A percentile compares a stretch with the other conserved stretches of the same genome.
Evolutionary conservation across 768 basidiomycete genomes (phyloP).

Genomic region (Hortiboletus campestris): DNA sequence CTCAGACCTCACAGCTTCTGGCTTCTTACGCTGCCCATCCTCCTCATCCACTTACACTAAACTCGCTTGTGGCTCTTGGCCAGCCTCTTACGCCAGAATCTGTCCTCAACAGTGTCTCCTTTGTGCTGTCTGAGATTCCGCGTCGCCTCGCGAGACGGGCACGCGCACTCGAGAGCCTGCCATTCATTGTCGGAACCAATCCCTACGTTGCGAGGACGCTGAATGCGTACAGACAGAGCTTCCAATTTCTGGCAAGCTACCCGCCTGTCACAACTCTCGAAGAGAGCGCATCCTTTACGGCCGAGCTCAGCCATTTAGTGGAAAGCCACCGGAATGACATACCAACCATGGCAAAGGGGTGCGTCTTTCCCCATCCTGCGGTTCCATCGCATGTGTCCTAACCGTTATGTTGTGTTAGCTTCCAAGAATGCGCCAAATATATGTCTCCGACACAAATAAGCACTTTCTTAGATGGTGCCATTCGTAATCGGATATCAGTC

Average conservation of each 20-base stretch:
- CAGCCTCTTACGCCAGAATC: conserved; percentile 70
- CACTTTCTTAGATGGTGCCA: conserved; percentile 78
- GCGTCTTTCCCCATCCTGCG: conserved; percentile 15
- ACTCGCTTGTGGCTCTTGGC: conserved; percentile 71
- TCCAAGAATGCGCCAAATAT: conserved; percentile 83
- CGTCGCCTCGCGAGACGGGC: conserved; percentile 73
- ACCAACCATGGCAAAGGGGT: conserved; percentile 90
- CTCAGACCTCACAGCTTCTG: conserved; percentile 57
- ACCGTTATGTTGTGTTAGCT: conserved; percentile 42
- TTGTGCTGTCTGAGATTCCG: conserved; percentile 75
- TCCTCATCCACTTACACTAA: conserved; percentile 69
- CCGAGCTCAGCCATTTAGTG: conserved; percentile 68
- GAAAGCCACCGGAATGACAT: conserved; percentile 83
- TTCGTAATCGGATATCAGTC: conserved; percentile 83
- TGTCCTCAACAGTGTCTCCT: conserved; percentile 69
- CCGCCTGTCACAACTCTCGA: conserved; percentile 61
- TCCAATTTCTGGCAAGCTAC: conserved; percentile 66
- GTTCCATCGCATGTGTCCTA: not conserved
- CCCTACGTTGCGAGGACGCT: conserved; percentile 77
- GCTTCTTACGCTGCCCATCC: conserved; percentile 60
- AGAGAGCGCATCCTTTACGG: conserved; percentile 68
- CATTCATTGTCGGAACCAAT: conserved; percentile 88
- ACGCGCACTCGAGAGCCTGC: conserved; percentile 69
- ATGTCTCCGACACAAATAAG: conserved; percentile 79
- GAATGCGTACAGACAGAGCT: conserved; percentile 66